Evolutionary conservation across 331 rosid genomes (phyloP).

Genomic region (Prunus yedoensis): DNA sequence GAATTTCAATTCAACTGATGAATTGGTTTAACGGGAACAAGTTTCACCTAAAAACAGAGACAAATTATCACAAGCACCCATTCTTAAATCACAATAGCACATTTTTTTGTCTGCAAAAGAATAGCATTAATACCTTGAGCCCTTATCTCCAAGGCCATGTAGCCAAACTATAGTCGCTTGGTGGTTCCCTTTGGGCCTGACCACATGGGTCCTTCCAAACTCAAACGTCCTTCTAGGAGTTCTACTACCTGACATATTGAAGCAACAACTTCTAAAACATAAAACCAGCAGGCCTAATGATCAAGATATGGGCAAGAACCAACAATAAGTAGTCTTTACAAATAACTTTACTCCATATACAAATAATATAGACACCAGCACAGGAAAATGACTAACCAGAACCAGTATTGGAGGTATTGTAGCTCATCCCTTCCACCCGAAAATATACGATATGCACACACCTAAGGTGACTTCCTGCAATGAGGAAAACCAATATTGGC

Average conservation of each 20-base stretch:
- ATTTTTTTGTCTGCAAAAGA: neutral
- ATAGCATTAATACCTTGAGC: constrained; percentile 62
- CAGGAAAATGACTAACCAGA: constrained; percentile 62
- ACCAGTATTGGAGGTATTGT: constrained; percentile 46
- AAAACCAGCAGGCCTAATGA: constrained; percentile 29
- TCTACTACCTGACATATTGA: constrained; percentile 65
- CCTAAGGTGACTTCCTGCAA: constrained; percentile 58
- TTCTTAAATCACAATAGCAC: constrained; percentile 20
- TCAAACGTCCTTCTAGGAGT: constrained; percentile 62
- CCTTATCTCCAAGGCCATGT: constrained; percentile 92
- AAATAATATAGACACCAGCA: constrained; percentile 11
- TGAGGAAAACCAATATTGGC: constrained; percentile 49
- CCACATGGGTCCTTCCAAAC: constrained; percentile 94
- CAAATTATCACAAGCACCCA: constrained; percentile 13
- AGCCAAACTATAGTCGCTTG: constrained; percentile 96
- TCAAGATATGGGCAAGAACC: constrained; percentile 15
- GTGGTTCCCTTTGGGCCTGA: constrained; percentile 84
- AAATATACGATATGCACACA: constrained; percentile 20
- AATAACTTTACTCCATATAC: neutral
- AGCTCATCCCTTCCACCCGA: constrained; percentile 63
- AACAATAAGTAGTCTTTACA: neutral
- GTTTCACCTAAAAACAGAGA: constrained; percentile 9
- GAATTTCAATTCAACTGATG: constrained; percentile 10
- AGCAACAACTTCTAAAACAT: constrained; percentile 32
- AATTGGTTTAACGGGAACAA: constrained; percentile 18